These are phyloP conservation scores for Clavariopsis aquatica DNA, from an alignment of 495 filamentous ascomycete genomes.

Conservation along the genomic window DNA sequence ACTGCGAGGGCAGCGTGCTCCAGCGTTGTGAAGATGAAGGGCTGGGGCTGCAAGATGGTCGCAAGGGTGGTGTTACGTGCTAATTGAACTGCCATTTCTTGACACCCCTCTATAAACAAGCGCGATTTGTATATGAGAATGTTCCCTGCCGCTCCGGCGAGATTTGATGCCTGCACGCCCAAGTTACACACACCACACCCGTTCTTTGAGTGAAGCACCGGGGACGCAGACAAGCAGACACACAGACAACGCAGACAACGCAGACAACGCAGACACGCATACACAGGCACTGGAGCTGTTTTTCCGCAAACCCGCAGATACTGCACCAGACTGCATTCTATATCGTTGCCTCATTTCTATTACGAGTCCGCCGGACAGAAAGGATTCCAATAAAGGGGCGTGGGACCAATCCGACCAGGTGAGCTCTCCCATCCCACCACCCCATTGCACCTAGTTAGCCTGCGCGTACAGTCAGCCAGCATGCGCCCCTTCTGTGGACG, in stretches of 20 bases:
- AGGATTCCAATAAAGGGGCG: conserved; percentile 21
- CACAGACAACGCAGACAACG: too few relatives aligned
- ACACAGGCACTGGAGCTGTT: too few relatives aligned
- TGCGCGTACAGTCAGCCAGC: background rate
- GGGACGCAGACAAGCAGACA: conserved; percentile 31
- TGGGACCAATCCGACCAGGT: conserved; percentile 19
- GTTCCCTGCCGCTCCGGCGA: conserved; percentile 30
- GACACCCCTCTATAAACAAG: conserved; percentile 13
- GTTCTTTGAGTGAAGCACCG: conserved; percentile 16
- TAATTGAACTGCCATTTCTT: conserved; percentile 14
- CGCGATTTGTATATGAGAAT: conserved; percentile 26
- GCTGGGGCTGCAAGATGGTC: conserved; percentile 10
- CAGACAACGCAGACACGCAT: too few relatives aligned
- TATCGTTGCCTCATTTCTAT: conserved; percentile 19
- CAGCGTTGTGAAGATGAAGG: conserved; percentile 3
- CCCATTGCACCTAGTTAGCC: conserved; percentile 4
- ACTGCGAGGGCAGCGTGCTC: conserved; percentile 16
- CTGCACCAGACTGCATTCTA: conserved; percentile 7
- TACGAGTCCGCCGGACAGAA: conserved; percentile 6
- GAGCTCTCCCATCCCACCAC: conserved; percentile 6
- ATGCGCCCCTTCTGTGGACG: conserved; percentile 9
- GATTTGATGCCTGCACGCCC: conserved; percentile 11
- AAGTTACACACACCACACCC: conserved; percentile 31
- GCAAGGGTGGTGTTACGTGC: conserved; percentile 25
- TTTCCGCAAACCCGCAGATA: conserved; percentile 1